Base-by-base conservation (phyloP, 495 filamentous ascomycete species). In the Penicillium bovifimosum region DNA sequence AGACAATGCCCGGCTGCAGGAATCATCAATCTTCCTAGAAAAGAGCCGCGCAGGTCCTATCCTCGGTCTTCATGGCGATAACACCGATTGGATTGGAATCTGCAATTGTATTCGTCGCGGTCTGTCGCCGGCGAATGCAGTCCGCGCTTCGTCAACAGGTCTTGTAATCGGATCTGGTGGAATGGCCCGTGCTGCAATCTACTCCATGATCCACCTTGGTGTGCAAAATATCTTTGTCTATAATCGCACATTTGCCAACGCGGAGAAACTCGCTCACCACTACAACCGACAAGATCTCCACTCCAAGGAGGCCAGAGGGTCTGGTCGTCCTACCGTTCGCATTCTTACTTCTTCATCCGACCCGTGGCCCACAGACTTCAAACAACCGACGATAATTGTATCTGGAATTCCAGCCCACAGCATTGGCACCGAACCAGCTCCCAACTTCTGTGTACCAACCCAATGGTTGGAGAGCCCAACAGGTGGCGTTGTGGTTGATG, bases 11-110 rank as follows among this genome's bases (percentile, higher is more conserved):
- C 53, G 54, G 13, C 63, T 60, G 2, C 55, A 59, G 13, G 62
- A 65, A 71, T 82, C 45, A 18, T 69, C 50, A 36, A 76, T 55
- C 65, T 79, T 52, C 76, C 79, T 73, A 56, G 74, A 84, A 18
- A 77, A 84, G 18, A 82, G 82, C 62, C 80, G 76, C 41, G 74
- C 82, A 6, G 86, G 87, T 0, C 70, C 79, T 0, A 76, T 86
- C 11, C 74, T 75, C 50, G 83, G 77, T 3, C 77, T 90, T 11
- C 87, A 88, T 53, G 88, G 88, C 9, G 86, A 91, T 53, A 92
- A 92, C 61, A 91, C 86, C 0, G 87, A 91, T 68, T 92, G 87
- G 85, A 86, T 86, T 42, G 83, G 86, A n/a, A 87, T 91, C 18
- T 68, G 76, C 48, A 76, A 77, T 18, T 88, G 85, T 54, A 76